These are phyloP conservation scores for Aurantiochytrium sp. DNA, from an alignment of 108 stramenopile genomes.

Conservation along the genomic window DNA sequence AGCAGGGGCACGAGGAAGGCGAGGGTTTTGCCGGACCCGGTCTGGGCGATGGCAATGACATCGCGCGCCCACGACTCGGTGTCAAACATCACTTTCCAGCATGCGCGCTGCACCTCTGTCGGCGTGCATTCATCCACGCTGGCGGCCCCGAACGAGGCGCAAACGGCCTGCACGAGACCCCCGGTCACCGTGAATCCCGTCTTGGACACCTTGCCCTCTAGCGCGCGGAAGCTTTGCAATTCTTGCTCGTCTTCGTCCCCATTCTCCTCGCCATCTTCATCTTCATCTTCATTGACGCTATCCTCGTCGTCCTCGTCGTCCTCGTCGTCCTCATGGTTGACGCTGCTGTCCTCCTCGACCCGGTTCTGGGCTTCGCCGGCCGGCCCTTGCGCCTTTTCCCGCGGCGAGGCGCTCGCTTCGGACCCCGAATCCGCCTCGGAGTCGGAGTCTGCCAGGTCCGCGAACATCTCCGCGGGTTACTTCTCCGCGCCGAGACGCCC, in stretches of 20 bases:
- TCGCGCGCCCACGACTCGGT: conserved; percentile 33
- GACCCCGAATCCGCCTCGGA: background rate
- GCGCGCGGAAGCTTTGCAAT: background rate
- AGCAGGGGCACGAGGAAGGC: conserved; percentile 54
- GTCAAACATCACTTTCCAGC: background rate
- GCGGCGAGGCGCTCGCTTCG: background rate
- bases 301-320: conserved; percentile 5
- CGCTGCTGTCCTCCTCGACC: background rate
- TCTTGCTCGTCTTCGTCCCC: conserved; percentile 13
- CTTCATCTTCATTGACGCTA: conserved; percentile 32
- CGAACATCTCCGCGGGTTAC: too few species aligned
- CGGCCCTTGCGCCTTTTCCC: background rate
- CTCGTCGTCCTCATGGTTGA: conserved; percentile 22
- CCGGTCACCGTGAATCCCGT: background rate
- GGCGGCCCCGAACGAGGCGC: background rate
- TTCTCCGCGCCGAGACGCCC: too few species aligned
- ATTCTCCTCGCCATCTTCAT: conserved; percentile 21
- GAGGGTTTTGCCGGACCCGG: conserved; percentile 62
- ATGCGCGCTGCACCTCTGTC: background rate
- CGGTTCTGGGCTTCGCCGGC: too few species aligned
- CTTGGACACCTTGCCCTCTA: background rate
- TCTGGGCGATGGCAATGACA: conserved; percentile 58
- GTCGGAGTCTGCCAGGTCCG: background rate
- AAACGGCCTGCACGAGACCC: background rate
- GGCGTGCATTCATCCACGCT: background rate